Evolutionary conservation across 2,329 filamentous ascomycete genomes (phyloP), one percentile per base, ranked within the genome.

Genomic region (Aspergillus sp.): DNA sequence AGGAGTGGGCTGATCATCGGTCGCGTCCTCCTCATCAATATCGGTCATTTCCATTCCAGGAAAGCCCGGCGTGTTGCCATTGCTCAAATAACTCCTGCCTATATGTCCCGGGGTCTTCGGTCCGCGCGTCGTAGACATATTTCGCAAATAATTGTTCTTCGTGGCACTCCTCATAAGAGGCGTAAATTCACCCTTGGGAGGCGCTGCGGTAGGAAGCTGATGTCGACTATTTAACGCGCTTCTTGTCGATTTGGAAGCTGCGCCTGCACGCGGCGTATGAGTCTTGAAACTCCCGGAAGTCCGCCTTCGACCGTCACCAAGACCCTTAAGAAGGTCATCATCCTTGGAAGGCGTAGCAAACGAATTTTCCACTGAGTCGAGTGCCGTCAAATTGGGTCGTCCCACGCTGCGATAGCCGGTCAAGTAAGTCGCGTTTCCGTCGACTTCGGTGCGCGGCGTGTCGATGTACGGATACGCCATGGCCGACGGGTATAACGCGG

Each of bases 361-460:
- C 1, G 94, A 95, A 59, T 91, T 88, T 73, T 96, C 92, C 70
- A 92, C 89, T 55, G 92, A 96, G 75, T 96, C 92, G 71, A 96
- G 87, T 19, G 74, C 74, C 25, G 77, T 78, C 17, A 79, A 65
- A 55, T 79, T 75, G 53, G 74, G 71, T 62, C 76, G 72, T 53
- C 73, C 73, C 50, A 69, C 75, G 65, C 77, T 79, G 71, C 92
- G 88, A 68, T 87, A 81, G 80, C 78, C 84, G 81, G 75, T 86
- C 64, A 96, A 82, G 76, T 89, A 94, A 66, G 92, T 96, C 77
- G 87, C 88, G 83, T 97, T 92, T 72, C 90, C 92, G 67, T 88
- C 77, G 71, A 92, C 90, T 70, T 79, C 76, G 63, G 92, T 96
- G 74, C 90, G 89, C 71, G 94, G 94, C 69, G 93, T 96, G 78